Evolutionary conservation across 257 asterid species (phyloP).

Genomic region (Ophiorrhiza pumila): DNA sequence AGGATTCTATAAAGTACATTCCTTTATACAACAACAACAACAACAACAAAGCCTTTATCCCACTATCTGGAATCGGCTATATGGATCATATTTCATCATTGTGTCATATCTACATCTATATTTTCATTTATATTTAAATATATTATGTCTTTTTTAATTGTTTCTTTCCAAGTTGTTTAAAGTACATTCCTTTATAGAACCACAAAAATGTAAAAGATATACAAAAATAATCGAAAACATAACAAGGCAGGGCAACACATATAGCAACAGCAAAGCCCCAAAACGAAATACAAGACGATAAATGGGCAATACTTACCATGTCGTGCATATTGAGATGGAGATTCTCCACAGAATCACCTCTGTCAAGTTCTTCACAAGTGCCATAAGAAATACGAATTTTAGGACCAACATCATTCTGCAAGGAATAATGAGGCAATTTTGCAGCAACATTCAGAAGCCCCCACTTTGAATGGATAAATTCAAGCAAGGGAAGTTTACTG

Average conservation of each 20-base stretch:
- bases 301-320: slow-evolving; percentile 50
- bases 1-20: neutral
- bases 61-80: no score
- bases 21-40: no score
- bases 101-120: no score
- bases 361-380: slow-evolving; percentile 53
- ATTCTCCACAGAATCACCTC: slow-evolving; percentile 65
- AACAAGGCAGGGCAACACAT: neutral
- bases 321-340: slow-evolving; percentile 88
- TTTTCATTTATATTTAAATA: no score
- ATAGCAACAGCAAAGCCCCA: neutral
- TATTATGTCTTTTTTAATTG: no score
- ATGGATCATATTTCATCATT: no score
- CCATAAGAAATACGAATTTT: slow-evolving; percentile 85
- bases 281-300: slow-evolving; percentile 1
- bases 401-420: slow-evolving; percentile 98
- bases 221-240: no score
- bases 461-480: slow-evolving; percentile 96
- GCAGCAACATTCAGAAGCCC: slow-evolving; percentile 98
- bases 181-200: no score
- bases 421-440: slow-evolving; percentile 91
- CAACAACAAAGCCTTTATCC: no score
- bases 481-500: slow-evolving; percentile 86
- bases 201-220: neutral
- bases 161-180: no score